These are phyloP conservation scores for Lentinus tigrinus DNA, from an alignment of 768 basidiomycete species.

Conservation along the genomic window DNA sequence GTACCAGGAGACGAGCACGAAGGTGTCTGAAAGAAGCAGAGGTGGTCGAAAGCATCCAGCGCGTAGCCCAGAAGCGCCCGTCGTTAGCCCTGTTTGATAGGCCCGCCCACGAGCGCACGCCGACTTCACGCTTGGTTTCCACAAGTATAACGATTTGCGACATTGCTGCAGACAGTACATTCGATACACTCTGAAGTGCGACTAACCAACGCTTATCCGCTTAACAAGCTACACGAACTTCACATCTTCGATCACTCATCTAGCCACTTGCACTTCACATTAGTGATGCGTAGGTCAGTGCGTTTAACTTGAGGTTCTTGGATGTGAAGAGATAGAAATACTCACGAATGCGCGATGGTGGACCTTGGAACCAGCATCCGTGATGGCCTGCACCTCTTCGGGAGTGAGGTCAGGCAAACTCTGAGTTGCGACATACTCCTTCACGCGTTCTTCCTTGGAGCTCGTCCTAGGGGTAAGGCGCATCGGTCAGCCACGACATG, in stretches of 20 bases:
- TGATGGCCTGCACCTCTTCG: slow-evolving; percentile 29
- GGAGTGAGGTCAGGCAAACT: slow-evolving; percentile 36
- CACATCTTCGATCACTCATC: not conserved
- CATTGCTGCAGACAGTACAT: too few relatives aligned
- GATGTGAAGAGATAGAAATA: not conserved
- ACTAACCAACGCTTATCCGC: too few relatives aligned
- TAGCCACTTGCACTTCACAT: not conserved
- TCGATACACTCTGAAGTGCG: too few relatives aligned
- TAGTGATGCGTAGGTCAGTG: not conserved
- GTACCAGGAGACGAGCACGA: not conserved
- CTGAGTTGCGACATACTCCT: slow-evolving; percentile 46
- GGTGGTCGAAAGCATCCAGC: slow-evolving; percentile 1
- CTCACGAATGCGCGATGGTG: slow-evolving; percentile 31
- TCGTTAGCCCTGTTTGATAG: not conserved
- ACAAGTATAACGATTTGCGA: too few relatives aligned
- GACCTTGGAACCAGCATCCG: slow-evolving; percentile 27
- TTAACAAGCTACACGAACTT: too few relatives aligned
- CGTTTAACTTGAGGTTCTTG: too few relatives aligned
- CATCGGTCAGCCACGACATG: not conserved
- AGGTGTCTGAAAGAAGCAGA: not conserved
- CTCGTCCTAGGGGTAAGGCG: slow-evolving; percentile 32
- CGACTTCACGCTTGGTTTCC: too few relatives aligned
- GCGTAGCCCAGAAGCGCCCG: not conserved
- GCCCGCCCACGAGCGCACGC: too few relatives aligned
- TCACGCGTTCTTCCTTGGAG: slow-evolving; percentile 40